Evolutionary conservation across 2,329 filamentous ascomycete species (phyloP).

Genomic region (Arachnopeziza araneosa): DNA sequence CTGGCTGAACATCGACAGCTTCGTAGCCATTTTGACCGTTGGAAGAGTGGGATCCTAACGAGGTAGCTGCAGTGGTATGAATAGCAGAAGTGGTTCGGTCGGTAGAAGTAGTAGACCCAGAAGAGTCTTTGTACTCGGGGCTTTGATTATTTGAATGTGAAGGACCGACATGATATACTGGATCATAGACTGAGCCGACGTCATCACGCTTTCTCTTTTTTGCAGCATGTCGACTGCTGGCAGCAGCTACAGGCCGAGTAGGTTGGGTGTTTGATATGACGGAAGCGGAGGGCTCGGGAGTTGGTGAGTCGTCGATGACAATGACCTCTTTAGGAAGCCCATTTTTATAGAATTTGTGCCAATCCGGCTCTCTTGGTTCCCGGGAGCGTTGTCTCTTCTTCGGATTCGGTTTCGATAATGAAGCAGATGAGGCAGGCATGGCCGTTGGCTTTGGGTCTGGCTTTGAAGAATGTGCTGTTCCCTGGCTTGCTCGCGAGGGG

Average conservation of each 20-base stretch:
- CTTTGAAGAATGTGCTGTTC: conserved; percentile 18
- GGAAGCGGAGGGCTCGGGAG: conserved; percentile 33
- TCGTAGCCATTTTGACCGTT: conserved; percentile 60
- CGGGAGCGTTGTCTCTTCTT: conserved; percentile 35
- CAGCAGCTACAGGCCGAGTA: conserved; percentile 25
- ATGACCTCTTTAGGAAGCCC: conserved; percentile 81
- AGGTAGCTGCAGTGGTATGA: conserved; percentile 86
- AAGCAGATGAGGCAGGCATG: conserved; percentile 31
- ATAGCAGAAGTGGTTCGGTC: conserved; percentile 76
- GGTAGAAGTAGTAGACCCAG: conserved; percentile 70
- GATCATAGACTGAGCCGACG: conserved; percentile 54
- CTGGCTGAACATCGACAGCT: conserved; percentile 59
- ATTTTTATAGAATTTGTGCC: conserved; percentile 77
- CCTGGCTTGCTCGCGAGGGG: conserved; percentile 21
- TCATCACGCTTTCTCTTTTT: conserved; percentile 57
- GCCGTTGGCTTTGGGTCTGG: conserved; percentile 29
- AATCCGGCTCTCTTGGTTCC: conserved; percentile 59
- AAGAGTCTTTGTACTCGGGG: conserved; percentile 61
- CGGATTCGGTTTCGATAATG: conserved; percentile 27
- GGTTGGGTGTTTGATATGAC: conserved; percentile 35
- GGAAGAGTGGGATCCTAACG: conserved; percentile 61
- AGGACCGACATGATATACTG: conserved; percentile 64
- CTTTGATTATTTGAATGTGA: conserved; percentile 67
- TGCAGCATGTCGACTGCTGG: conserved; percentile 60
- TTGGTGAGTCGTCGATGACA: conserved; percentile 68